Evolutionary conservation across 2,329 filamentous ascomycete species (phyloP), one percentile per base, ranked within the genome.

Genomic region (Hyphodiscus sp.): DNA sequence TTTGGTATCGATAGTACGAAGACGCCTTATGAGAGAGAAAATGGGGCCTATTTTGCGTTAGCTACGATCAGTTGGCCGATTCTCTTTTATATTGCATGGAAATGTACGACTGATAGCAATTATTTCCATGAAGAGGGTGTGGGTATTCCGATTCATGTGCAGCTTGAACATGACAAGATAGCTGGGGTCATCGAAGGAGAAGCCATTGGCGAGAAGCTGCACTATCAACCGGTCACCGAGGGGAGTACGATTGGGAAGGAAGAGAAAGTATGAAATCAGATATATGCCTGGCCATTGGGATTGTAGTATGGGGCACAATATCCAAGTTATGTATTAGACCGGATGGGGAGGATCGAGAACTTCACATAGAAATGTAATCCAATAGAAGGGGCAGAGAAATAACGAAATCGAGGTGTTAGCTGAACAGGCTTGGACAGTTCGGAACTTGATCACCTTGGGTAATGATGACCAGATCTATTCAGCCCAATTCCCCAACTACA

Each of bases 81-180:
- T 20, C n/a, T 53, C 33, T 53, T 49, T 23, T 49, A 49, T 20
- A 41, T 49, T 10, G 51, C 42, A 9, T 45, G 38, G 23, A 49
- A 53, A 45, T 49, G 38, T 33, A 49, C 42, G 15, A 45, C 46
- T 20, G 46, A 46, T 26, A 49, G 41, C 6, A 49, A 49, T 41
- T 53, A 53, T 41, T 53, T 53, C 20, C 30, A 41, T 23, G 51
- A 53, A 41, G 50, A 52, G n/a, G 20, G 16, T 1, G 46, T 53
- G 26, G 42, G 49, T 23, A 38, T 52, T 20, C 50, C 45, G 18
- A 20, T 52, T 23, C 50, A 52, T 48, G 45, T 48, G 9, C 30
- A 29, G 23, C n/a, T 41, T 11, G 45, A 52, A 20, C 23, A 44
- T 8, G 42, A 44, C 10, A 19, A 44, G 42, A 44, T 44, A 16